Conservation (phyloP, 2,329 filamentous ascomycete species). For the Aspergillus hiratsukae region DNA sequence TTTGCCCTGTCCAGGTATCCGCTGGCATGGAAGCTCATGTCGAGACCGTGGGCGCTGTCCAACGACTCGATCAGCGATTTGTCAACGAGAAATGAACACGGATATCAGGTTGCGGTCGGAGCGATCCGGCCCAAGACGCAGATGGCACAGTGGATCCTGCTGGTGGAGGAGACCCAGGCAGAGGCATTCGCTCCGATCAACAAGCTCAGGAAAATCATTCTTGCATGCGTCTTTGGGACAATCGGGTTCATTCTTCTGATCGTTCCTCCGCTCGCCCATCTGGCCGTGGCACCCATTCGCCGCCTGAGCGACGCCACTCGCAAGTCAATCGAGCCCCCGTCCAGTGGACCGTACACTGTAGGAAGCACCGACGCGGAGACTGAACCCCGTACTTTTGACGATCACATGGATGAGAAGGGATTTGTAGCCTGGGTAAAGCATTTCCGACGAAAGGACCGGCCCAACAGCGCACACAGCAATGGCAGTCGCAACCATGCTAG, state of each 20-base stretch:
- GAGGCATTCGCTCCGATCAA: slow-evolving; percentile 75
- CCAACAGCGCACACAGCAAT: slow-evolving; percentile 7
- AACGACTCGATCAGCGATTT: slow-evolving; percentile 68
- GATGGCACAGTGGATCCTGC: slow-evolving; percentile 74
- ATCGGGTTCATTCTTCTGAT: slow-evolving; percentile 67
- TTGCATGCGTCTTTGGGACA: slow-evolving; percentile 82
- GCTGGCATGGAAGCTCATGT: slow-evolving; percentile 58
- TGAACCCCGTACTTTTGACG: neutral
- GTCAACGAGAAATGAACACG: slow-evolving; percentile 68
- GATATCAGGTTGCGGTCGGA: slow-evolving; percentile 68
- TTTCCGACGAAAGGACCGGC: slow-evolving; percentile 8
- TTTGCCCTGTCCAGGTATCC: slow-evolving; percentile 62
- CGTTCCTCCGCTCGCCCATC: slow-evolving; percentile 73
- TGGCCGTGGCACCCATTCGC: slow-evolving; percentile 74
- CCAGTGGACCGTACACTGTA: neutral
- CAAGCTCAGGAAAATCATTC: slow-evolving; percentile 70
- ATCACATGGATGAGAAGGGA: slow-evolving; percentile 14
- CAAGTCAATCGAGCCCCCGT: slow-evolving; percentile 62
- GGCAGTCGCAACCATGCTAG: neutral
- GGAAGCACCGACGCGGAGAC: neutral
- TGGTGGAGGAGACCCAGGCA: slow-evolving; percentile 69
- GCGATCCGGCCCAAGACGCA: slow-evolving; percentile 65
- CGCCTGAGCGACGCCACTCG: slow-evolving; percentile 70
- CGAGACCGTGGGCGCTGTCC: slow-evolving; percentile 43
- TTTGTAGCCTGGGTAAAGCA: slow-evolving; percentile 11